These are phyloP conservation scores for Otatea glauca DNA, from an alignment of 176 grass and related monocot species.

Conservation along the genomic window DNA sequence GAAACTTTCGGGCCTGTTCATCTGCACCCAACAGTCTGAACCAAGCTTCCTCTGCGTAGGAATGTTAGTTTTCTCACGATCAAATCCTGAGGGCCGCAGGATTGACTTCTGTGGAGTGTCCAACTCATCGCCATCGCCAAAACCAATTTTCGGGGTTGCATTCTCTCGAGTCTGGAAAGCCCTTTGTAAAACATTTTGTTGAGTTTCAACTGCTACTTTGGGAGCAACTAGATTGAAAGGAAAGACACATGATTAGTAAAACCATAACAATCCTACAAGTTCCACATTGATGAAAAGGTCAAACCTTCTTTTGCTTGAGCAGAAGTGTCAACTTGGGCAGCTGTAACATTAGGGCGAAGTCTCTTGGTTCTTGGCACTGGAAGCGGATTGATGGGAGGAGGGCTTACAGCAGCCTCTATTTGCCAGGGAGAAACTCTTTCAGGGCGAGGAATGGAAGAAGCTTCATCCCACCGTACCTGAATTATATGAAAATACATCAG, in stretches of 20 bases:
- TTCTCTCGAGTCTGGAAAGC: slow-evolving; percentile 73
- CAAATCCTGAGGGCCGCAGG: slow-evolving; percentile 35
- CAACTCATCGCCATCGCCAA: slow-evolving; percentile 43
- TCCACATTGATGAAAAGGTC: slow-evolving; percentile 23
- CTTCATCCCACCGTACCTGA: slow-evolving; percentile 95
- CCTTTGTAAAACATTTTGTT: slow-evolving; percentile 52
- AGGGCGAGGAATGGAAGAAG: slow-evolving; percentile 77
- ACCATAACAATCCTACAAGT: not conserved
- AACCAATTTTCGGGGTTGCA: slow-evolving; percentile 43
- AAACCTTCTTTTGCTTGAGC: slow-evolving; percentile 81
- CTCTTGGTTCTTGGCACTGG: slow-evolving; percentile 70
- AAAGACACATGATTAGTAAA: slow-evolving; percentile 36
- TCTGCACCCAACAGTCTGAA: slow-evolving; percentile 55
- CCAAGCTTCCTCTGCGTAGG: slow-evolving; percentile 46
- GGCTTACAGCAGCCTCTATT: slow-evolving; percentile 77
- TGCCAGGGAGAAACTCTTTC: slow-evolving; percentile 99
- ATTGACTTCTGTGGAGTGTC: slow-evolving; percentile 47
- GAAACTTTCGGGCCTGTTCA: slow-evolving; percentile 51
- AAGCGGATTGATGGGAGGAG: slow-evolving; percentile 68
- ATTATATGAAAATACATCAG: slow-evolving; percentile 14
- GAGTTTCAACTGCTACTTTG: slow-evolving; percentile 54
- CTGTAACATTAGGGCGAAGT: slow-evolving; percentile 51
- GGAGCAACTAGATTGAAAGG: slow-evolving; percentile 41
- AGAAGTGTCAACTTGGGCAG: slow-evolving; percentile 59
- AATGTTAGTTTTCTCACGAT: slow-evolving; percentile 44